phyloP scores from a whole-genome alignment of 176 grass and related monocot species.

The Musa schizocarpa region DNA sequence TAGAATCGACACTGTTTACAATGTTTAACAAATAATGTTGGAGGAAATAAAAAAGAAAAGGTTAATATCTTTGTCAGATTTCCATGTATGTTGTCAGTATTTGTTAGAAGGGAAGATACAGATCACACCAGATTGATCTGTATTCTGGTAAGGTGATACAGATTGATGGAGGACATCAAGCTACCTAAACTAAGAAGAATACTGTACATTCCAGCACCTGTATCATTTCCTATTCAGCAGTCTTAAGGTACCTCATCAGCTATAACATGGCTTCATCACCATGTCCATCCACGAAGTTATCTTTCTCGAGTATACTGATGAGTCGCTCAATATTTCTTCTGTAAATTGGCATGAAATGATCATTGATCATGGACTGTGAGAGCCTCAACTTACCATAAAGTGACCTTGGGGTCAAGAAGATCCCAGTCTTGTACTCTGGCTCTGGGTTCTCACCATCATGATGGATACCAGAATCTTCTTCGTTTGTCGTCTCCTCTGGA shows the following conservation, averaged over 20 bases:
- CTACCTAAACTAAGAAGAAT: neutral
- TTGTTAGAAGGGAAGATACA: neutral
- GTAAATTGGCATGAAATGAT: slow-evolving; percentile 96
- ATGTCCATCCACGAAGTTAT: neutral
- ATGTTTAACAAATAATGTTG: neutral
- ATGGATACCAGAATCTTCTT: slow-evolving; percentile 19
- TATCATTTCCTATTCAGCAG: neutral
- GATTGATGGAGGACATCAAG: no score
- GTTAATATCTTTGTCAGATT: neutral
- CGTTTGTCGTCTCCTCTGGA: slow-evolving; percentile 24
- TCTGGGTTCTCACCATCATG: slow-evolving; percentile 14
- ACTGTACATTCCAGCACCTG: neutral
- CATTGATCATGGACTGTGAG: slow-evolving; percentile 85
- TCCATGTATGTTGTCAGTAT: neutral
- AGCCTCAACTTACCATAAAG: slow-evolving; percentile 89
- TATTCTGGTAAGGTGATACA: no score
- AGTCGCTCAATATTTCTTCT: slow-evolving; percentile 73
- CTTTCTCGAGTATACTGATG: slow-evolving; percentile 53
- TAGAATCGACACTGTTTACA: neutral
- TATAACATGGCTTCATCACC: slow-evolving; percentile 12
- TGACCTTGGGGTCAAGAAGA: slow-evolving; percentile 70
- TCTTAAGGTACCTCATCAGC: neutral
- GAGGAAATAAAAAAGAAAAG: neutral
- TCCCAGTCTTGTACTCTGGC: slow-evolving; percentile 37
- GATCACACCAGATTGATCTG: neutral